phyloP scores from a whole-genome alignment of 2,329 filamentous ascomycete species.

The Trichophyton benhamiae region DNA sequence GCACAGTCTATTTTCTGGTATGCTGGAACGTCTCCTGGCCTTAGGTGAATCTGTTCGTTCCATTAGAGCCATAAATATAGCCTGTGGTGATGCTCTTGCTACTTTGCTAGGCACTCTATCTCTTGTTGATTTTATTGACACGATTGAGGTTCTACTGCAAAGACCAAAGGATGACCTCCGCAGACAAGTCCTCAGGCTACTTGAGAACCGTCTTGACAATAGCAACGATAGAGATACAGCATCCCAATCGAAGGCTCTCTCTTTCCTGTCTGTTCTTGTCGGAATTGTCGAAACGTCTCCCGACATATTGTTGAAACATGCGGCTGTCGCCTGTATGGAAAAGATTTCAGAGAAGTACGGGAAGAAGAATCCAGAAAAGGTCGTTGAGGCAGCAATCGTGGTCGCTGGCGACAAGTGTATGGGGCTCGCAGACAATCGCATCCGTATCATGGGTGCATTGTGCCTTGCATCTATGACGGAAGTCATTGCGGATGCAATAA shows the following conservation, averaged over 20 bases:
- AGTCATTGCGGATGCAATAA: slow-evolving; percentile 72
- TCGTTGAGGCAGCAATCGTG: slow-evolving; percentile 61
- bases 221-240: slow-evolving; percentile 56
- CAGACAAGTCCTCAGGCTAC: slow-evolving; percentile 65
- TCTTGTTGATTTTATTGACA: slow-evolving; percentile 77
- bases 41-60: slow-evolving; percentile 45
- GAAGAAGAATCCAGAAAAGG: slow-evolving; percentile 70
- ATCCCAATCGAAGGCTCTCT: slow-evolving; percentile 59
- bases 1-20: slow-evolving; percentile 54
- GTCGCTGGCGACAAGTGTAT: slow-evolving; percentile 68
- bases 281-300: slow-evolving; percentile 60
- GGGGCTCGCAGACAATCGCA: slow-evolving; percentile 56
- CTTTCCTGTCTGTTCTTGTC: slow-evolving; percentile 68
- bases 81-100: slow-evolving; percentile 56
- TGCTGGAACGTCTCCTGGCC: slow-evolving; percentile 53
- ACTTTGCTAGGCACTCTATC: slow-evolving; percentile 75
- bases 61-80: slow-evolving; percentile 27
- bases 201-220: slow-evolving; percentile 66
- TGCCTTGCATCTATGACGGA: slow-evolving; percentile 84
- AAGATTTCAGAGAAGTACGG: slow-evolving; percentile 91
- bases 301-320: slow-evolving; percentile 66
- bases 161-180: slow-evolving; percentile 62
- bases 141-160: slow-evolving; percentile 69
- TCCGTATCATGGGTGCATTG: slow-evolving; percentile 73
- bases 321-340: slow-evolving; percentile 79